A percentile compares a stretch with the other conserved stretches of the same genome.
phyloP scores from a whole-genome alignment of 2,329 filamentous ascomycete genomes.

The Verticillium nonalfalfae region DNA sequence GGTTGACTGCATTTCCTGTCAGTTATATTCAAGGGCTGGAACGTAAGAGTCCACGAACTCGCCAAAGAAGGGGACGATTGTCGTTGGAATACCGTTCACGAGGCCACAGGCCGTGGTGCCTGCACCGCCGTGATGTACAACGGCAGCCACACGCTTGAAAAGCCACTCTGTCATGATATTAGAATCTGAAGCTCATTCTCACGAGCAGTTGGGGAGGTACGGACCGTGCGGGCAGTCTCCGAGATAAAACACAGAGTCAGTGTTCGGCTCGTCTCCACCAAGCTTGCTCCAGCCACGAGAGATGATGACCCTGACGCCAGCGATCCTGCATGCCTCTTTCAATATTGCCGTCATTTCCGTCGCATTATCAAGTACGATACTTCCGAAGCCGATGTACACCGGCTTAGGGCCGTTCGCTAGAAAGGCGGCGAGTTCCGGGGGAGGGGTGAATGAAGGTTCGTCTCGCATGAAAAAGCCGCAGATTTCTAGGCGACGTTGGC shows the following conservation, averaged over 20 bases:
- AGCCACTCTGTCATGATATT: constrained; percentile 36
- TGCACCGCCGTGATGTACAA: constrained; percentile 54
- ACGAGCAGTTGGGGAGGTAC: background rate
- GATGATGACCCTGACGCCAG: constrained; percentile 43
- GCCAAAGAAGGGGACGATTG: constrained; percentile 46
- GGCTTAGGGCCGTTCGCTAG: constrained; percentile 32
- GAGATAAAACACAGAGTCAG: constrained; percentile 36
- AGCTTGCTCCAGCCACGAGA: constrained; percentile 25
- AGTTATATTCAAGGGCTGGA: background rate
- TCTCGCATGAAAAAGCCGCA: constrained; percentile 62
- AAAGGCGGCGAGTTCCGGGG: constrained; percentile 42
- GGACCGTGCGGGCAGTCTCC: constrained; percentile 43
- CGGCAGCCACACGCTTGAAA: constrained; percentile 46
- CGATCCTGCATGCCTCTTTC: constrained; percentile 28
- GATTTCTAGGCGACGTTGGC: constrained; percentile 22
- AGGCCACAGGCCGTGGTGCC: constrained; percentile 52
- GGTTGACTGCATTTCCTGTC: constrained; percentile 21
- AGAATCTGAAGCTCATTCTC: background rate
- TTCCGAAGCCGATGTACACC: constrained; percentile 38
- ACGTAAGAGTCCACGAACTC: constrained; percentile 13
- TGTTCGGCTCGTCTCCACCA: constrained; percentile 4
- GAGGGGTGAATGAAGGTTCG: constrained; percentile 47
- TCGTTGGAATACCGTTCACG: constrained; percentile 40
- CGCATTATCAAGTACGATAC: constrained; percentile 40
- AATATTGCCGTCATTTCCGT: constrained; percentile 29